Percentiles rank a stretch among this genome's conserved stretches.
These are phyloP conservation scores for Umbilicaria muhlenbergii DNA, from an alignment of 495 filamentous ascomycete species.

Conservation along the genomic window DNA sequence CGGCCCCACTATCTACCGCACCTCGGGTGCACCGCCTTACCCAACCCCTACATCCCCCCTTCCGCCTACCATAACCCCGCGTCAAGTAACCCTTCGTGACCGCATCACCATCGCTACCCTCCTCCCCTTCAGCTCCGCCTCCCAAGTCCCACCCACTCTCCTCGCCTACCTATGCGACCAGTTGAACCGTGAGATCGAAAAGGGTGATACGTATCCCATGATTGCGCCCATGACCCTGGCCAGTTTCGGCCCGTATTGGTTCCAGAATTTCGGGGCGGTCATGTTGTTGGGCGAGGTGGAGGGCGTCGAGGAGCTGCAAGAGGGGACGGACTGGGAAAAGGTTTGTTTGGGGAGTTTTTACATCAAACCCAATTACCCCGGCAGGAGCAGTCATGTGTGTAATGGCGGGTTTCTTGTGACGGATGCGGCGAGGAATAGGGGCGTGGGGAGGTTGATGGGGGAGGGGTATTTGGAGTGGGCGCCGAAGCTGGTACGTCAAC, in stretches of 20 bases:
- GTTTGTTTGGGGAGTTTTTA: constrained; percentile 90
- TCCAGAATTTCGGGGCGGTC: constrained; percentile 83
- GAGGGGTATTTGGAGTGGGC: constrained; percentile 93
- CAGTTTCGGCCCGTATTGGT: constrained; percentile 82
- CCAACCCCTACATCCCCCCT: constrained; percentile 44
- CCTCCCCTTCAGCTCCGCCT: constrained; percentile 64
- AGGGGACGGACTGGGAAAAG: constrained; percentile 62
- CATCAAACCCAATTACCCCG: constrained; percentile 95
- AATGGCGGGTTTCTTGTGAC: constrained; percentile 93
- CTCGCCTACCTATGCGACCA: constrained; percentile 71
- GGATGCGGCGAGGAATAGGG: constrained; percentile 73
- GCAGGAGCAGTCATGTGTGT: constrained; percentile 88
- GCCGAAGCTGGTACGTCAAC: constrained; percentile 56
- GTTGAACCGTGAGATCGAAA: constrained; percentile 87
- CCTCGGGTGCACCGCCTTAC: constrained; percentile 45
- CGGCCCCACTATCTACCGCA: constrained; percentile 30
- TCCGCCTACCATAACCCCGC: constrained; percentile 53
- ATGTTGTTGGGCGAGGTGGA: constrained; percentile 81
- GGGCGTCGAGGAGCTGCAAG: constrained; percentile 39
- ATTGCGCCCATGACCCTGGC: constrained; percentile 58
- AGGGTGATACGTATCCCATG: constrained; percentile 94
- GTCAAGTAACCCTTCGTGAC: constrained; percentile 80
- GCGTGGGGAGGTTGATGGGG: constrained; percentile 85
- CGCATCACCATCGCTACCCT: constrained; percentile 82
- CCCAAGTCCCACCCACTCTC: constrained; percentile 59